phyloP scores from a whole-genome alignment of 257 asterid species.

The Fraxinus americana region DNA sequence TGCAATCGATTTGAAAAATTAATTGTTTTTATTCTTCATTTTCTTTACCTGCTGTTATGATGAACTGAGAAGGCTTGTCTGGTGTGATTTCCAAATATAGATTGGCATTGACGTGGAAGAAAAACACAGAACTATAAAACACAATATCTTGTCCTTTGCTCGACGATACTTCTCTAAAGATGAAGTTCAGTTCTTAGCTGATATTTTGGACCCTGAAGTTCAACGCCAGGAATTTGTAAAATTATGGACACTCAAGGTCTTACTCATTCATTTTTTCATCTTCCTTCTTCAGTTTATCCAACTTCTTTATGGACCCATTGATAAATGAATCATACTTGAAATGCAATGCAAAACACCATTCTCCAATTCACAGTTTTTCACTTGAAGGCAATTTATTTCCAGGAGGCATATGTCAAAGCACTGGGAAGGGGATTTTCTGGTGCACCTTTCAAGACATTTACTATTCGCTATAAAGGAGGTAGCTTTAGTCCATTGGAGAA shows the following conservation, averaged over 20 bases:
- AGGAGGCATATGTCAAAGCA: slow-evolving; percentile 98
- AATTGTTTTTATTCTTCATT: background rate
- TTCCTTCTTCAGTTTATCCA: background rate
- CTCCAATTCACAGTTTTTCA: slow-evolving; percentile 7
- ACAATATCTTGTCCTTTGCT: slow-evolving; percentile 66
- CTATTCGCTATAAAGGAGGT: slow-evolving; percentile 44
- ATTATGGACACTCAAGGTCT: slow-evolving; percentile 94
- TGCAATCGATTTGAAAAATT: background rate
- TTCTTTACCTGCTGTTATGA: background rate
- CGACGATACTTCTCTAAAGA: slow-evolving; percentile 66
- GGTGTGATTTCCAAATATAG: slow-evolving; percentile 38
- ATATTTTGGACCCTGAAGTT: slow-evolving; percentile 64
- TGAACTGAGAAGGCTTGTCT: background rate
- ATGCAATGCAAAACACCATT: slow-evolving; percentile 6
- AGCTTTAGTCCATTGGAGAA: slow-evolving; percentile 19
- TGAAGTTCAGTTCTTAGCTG: slow-evolving; percentile 58
- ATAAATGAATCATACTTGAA: slow-evolving; percentile 11
- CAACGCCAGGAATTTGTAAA: slow-evolving; percentile 82
- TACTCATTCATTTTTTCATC: slow-evolving; percentile 12
- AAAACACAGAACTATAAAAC: slow-evolving; percentile 62
- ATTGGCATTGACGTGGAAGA: slow-evolving; percentile 94
- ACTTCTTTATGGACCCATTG: background rate
- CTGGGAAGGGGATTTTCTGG: slow-evolving; percentile 86
- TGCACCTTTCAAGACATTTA: slow-evolving; percentile 87
- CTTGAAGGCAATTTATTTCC: slow-evolving; percentile 27